These are phyloP conservation scores for Podosphaera aphanis DNA, from an alignment of 2,329 filamentous ascomycete species.

Conservation along the genomic window DNA sequence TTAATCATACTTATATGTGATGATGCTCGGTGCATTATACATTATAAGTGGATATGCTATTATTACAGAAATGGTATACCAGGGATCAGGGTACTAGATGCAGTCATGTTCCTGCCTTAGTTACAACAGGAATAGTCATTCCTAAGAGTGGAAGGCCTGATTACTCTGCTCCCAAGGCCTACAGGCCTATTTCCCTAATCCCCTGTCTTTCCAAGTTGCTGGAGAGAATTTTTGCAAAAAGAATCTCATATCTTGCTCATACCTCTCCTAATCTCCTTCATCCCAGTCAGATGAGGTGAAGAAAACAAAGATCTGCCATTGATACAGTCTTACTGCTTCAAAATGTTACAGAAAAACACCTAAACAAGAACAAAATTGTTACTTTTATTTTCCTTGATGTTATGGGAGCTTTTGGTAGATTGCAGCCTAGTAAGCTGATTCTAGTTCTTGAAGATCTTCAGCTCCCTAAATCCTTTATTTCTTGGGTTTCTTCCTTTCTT, in stretches of 20 bases:
- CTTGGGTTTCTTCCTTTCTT: slow-evolving; percentile 1
- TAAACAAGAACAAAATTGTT: neutral
- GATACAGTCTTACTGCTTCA: neutral
- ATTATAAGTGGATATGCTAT: too few relatives aligned
- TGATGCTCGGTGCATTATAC: too few relatives aligned
- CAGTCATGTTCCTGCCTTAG: too few relatives aligned
- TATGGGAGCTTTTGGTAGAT: neutral
- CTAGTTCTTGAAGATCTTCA: neutral
- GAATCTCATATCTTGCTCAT: neutral
- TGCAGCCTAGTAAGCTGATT: neutral
- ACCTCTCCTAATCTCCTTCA: neutral
- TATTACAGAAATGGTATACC: too few relatives aligned
- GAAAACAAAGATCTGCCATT: slow-evolving; percentile 1
- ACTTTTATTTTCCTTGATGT: neutral
- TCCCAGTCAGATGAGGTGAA: neutral
- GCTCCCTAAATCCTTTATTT: neutral
- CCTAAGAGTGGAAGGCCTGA: neutral
- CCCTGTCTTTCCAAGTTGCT: neutral
- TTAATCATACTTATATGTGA: too few relatives aligned
- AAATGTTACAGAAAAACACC: neutral
- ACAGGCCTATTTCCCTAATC: slow-evolving; percentile 1
- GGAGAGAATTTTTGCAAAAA: neutral
- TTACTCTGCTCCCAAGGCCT: neutral
- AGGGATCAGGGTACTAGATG: too few relatives aligned
- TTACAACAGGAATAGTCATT: slow-evolving; percentile 1